Conservation (phyloP, 176 grass and related monocot genomes). For the Aegilops tauschii region DNA sequence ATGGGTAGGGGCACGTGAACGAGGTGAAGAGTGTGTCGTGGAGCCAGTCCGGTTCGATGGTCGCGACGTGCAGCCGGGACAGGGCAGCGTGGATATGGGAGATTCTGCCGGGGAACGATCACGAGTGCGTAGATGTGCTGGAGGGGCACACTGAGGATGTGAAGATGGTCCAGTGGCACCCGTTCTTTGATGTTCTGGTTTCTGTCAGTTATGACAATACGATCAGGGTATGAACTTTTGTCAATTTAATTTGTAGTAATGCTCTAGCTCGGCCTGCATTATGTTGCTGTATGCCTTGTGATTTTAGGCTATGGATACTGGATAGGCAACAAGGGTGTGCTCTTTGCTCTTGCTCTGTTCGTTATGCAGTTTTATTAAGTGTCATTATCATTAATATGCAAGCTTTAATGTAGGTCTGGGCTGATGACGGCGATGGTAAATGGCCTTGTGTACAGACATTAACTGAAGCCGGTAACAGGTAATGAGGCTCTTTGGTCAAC, state of each 20-base stretch:
- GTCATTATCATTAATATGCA: background rate
- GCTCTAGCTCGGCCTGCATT: background rate
- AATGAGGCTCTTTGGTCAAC: background rate
- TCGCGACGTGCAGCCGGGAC: constrained; percentile 85
- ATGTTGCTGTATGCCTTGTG: background rate
- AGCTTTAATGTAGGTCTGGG: constrained; percentile 67
- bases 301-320: background rate
- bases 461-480: constrained; percentile 55
- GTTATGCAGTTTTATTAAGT: constrained; percentile 11
- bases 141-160: constrained; percentile 83
- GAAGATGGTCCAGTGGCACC: constrained; percentile 99
- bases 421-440: constrained; percentile 78
- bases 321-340: background rate
- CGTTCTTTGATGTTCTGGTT: constrained; percentile 61
- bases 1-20: constrained; percentile 75
- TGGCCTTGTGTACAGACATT: constrained; percentile 91
- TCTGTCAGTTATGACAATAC: constrained; percentile 95
- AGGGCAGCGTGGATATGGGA: constrained; percentile 95
- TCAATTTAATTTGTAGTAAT: background rate
- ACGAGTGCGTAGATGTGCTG: constrained; percentile 65
- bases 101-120: constrained; percentile 82
- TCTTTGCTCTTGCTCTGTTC: background rate
- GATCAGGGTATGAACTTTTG: constrained; percentile 49
- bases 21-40: constrained; percentile 85
- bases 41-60: constrained; percentile 67